phyloP scores from a whole-genome alignment of 768 basidiomycete species.

The Hericium erinaceus region DNA sequence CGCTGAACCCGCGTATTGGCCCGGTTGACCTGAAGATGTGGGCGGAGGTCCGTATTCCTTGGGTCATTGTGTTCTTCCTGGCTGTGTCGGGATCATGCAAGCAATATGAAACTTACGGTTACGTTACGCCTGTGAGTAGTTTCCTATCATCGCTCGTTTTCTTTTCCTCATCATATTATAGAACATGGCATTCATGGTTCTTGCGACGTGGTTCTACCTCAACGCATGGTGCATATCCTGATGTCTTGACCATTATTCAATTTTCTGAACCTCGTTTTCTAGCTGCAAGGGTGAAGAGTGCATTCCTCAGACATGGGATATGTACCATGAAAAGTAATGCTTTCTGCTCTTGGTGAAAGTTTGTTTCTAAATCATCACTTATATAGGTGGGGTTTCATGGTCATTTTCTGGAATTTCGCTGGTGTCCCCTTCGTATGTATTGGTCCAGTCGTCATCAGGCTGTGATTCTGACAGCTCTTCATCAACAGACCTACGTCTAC shows the following conservation, averaged over 20 bases:
- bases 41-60: conserved; percentile 93
- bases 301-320: conserved; percentile 97
- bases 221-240: conserved; percentile 66
- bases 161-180: conserved; percentile 19
- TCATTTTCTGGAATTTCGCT: conserved; percentile 97
- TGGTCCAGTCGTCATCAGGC: neutral
- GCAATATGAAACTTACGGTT: conserved; percentile 88
- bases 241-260: neutral
- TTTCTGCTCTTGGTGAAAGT: neutral
- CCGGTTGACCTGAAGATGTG: conserved; percentile 96
- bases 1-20: conserved; percentile 88
- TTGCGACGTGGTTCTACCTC: conserved; percentile 93
- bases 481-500: conserved; percentile 81
- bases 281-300: conserved; percentile 92
- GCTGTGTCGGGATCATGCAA: conserved; percentile 89
- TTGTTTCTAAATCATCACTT: neutral
- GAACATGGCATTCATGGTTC: conserved; percentile 96
- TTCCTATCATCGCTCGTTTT: neutral
- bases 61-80: conserved; percentile 93
- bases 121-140: conserved; percentile 70
- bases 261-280: neutral
- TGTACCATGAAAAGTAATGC: conserved; percentile 91
- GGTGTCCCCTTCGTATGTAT: conserved; percentile 82
- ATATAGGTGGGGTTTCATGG: conserved; percentile 83
- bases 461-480: neutral